phyloP scores from a whole-genome alignment of 2,329 filamentous ascomycete species.

The Colletotrichum sp. region DNA sequence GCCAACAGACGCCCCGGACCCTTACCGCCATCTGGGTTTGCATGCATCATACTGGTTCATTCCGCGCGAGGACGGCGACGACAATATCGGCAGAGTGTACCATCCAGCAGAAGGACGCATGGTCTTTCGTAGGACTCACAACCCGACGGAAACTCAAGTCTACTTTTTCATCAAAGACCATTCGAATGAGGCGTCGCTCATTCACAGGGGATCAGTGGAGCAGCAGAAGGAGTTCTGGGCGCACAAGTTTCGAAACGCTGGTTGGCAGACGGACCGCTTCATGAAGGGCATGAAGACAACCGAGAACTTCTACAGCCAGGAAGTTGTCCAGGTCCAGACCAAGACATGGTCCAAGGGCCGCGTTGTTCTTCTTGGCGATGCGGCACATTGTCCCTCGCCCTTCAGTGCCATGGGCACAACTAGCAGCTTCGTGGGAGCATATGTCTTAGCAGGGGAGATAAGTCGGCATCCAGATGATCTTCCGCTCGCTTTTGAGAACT shows the following conservation, averaged over 20 bases:
- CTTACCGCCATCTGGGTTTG: neutral
- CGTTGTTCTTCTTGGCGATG: slow-evolving; percentile 52
- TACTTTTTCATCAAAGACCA: slow-evolving; percentile 34
- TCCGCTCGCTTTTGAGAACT: neutral
- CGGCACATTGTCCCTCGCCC: slow-evolving; percentile 48
- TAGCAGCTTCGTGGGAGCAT: slow-evolving; percentile 47
- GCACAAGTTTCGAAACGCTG: slow-evolving; percentile 36
- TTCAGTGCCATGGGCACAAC: slow-evolving; percentile 51
- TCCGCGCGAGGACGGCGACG: neutral
- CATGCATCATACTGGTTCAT: neutral
- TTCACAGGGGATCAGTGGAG: slow-evolving; percentile 1
- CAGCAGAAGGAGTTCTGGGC: slow-evolving; percentile 40
- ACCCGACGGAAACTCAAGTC: slow-evolving; percentile 28
- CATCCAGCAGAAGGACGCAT: slow-evolving; percentile 30
- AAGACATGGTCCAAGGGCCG: slow-evolving; percentile 37
- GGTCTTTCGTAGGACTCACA: slow-evolving; percentile 37
- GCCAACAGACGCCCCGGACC: neutral
- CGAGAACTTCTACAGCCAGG: slow-evolving; percentile 47
- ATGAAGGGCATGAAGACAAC: slow-evolving; percentile 30
- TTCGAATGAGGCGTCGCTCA: slow-evolving; percentile 21
- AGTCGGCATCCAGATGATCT: slow-evolving; percentile 11
- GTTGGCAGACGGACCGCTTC: slow-evolving; percentile 42
- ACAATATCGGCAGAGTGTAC: slow-evolving; percentile 34
- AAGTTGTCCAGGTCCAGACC: slow-evolving; percentile 46
- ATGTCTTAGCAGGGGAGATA: slow-evolving; percentile 57